Base-by-base conservation (phyloP, 495 filamentous ascomycete genomes). In the Penicillium silybi region DNA sequence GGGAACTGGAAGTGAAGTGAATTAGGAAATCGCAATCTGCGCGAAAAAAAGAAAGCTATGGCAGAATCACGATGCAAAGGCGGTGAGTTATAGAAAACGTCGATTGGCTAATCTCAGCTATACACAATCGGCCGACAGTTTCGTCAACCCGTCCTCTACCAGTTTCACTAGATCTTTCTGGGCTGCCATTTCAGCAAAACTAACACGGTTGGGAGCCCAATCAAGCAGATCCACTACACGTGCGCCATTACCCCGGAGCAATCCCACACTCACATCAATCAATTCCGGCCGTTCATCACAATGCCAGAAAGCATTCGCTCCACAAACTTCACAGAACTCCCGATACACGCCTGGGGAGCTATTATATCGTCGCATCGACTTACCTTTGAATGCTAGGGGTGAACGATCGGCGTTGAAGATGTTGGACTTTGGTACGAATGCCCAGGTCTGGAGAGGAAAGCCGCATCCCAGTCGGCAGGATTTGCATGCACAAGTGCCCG, bases 301-400 rank as follows among this genome's bases (percentile, higher is more conserved):
- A 61, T 83, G 79, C 80, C 82, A 89, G 63, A 88, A 89, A 1
- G 84, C 76, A 0, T 76, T 85, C 1, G 85, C 85, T 1, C 85
- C 85, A 58, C 87, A 89, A 4, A 45, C 55, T 0, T 63, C 56
- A 60, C 86, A 89, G 59, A 88, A 88, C 44, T 85, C 78, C n/a
- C 86, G 71, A 37, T 70, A 72, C 2, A 83, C 76, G 1, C 71
- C 72, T 0, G 73, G 64, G 2, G 80, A 80, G 54, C 81, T 84
- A 6, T 68, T 59, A 62, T 85, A 85, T 18, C 50, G 65, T 49
- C 67, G 73, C 60, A 87, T 66, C 1, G 71, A 77, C 4, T 81
- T 76, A 6, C 64, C 48, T 17, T 44, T 39, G 50, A 81, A 84
- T 20, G 73, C 63, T 4, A 82, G 63, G 0, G 66, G 63, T 4